These are phyloP conservation scores for Brassica napus DNA, from an alignment of 345 rosid species.

Conservation along the genomic window Da-Ae NC_063447.1:61145001-61145500, in stretches of 20 bases:
- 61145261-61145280: constrained; percentile 1
- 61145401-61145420: not conserved
- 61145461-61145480: constrained; percentile 34
- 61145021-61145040: not conserved
- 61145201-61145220: not conserved
- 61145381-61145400: not conserved
- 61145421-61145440: not conserved
- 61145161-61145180: not conserved
- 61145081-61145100: not conserved
- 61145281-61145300: not conserved
- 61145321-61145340: not conserved
- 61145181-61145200: not conserved
- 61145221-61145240: constrained; percentile 1
- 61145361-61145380: not conserved
- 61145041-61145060: not conserved
- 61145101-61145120: not conserved
- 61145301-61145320: not conserved
- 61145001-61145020: not conserved
- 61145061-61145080: not conserved
- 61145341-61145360: not conserved
- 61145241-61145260: not conserved
- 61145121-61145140: not conserved
- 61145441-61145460: constrained; percentile 65
- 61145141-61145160: not conserved
- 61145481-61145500: constrained; percentile 79